These are phyloP conservation scores for Austroboletus novae-zelandiae DNA, from an alignment of 1,284 basidiomycete species.

Conservation along the genomic window DNA sequence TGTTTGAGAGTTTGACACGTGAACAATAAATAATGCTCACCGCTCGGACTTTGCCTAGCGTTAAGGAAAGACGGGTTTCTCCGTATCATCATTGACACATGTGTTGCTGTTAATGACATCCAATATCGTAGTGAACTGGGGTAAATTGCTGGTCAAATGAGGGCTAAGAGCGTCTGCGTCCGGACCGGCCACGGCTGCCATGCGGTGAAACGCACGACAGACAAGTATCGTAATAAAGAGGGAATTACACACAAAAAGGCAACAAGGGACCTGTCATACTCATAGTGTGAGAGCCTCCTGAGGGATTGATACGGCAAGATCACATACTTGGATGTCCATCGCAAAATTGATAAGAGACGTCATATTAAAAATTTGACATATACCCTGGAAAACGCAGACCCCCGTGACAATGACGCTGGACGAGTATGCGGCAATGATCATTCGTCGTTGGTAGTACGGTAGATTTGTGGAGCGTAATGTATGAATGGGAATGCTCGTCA, in stretches of 20 bases:
- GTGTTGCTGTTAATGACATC: neutral
- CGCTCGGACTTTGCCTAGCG: too few species aligned
- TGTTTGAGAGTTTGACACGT: too few species aligned
- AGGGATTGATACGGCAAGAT: neutral
- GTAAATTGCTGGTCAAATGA: neutral
- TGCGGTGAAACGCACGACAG: constrained; percentile 6
- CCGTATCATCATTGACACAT: neutral
- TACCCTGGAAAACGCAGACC: constrained; percentile 13
- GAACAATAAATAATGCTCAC: too few species aligned
- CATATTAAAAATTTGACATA: constrained; percentile 12
- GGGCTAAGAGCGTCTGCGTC: neutral
- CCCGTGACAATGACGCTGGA: constrained; percentile 13
- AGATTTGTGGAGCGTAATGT: constrained; percentile 13
- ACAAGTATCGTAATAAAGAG: constrained; percentile 15
- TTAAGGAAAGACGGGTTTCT: neutral
- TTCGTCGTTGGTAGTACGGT: constrained; percentile 5
- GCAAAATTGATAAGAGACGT: constrained; percentile 2
- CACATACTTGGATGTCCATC: constrained; percentile 19
- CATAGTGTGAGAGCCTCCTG: neutral
- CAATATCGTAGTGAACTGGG: constrained; percentile 20
- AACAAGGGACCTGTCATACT: constrained; percentile 15
- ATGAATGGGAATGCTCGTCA: constrained; percentile 14
- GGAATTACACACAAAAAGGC: constrained; percentile 26
- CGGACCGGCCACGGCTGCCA: neutral
- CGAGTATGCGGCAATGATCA: constrained; percentile 15